Evolutionary conservation across 192 early-diverging fungal genomes (phyloP), one percentile per base, ranked within the genome.

Genomic region (Backusella australiensis): DNA sequence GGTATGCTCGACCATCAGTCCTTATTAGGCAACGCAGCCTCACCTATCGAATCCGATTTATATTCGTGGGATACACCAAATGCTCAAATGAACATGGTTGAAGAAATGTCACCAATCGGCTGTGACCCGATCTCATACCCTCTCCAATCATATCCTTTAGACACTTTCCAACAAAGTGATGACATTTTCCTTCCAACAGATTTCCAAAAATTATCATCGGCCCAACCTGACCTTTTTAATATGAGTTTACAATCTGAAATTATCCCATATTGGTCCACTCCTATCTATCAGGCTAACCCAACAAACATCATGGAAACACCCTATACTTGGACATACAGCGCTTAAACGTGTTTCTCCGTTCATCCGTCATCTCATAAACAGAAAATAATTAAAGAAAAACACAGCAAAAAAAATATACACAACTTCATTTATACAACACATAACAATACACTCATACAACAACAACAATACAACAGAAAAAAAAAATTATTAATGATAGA

Each of bases 51-150:
- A 34, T 17, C 35, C 44, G n/a, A 26, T 44, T 71, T 29, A 29
- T 71, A 71, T 71, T 71, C 70, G 70, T 71, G 70, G 70, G 70
- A 71, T 44, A 44, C 41, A 46, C 35, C 39, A n/a, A 41, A 44
- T 23, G 23, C 70, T 34, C n/a, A 63, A 63, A 63, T 63, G 56
- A 63, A 71, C 42, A 35, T 68, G 67, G 67, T 68, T 7, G 70
- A 23, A 42, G 41, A 71, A 17, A 26, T 39, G 15, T 32, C 70
- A 44, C 70, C 70, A 71, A 71, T 71, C 70, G 70, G 70, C 14
- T 71, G 70, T 19, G 39, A 49, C 44, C 70, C 70, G 70, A 32
- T 71, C 36, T 14, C 38, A 7, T 38, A 69, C 9, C 35, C 38
- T 69, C 68, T 41, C 34, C 68, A 39, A 19, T 69, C 68, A 23